A percentile compares a stretch with the other conserved stretches of the same genome.
These are phyloP conservation scores for Rhodotorula sp. DNA, from an alignment of 1,284 basidiomycete genomes.

Conservation along the genomic window DNA sequence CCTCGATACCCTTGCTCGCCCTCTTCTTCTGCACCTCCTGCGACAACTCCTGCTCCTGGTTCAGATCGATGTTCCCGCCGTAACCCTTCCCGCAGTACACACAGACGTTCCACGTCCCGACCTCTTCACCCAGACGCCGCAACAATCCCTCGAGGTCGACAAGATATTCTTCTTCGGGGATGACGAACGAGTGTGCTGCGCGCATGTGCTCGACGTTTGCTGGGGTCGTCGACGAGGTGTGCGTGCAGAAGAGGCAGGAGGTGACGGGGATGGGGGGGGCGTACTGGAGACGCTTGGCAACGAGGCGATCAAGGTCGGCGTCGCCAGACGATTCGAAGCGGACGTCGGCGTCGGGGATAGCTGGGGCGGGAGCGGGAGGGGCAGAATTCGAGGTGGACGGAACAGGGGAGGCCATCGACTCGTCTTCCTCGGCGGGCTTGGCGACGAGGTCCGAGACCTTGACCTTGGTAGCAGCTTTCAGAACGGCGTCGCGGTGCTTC, in stretches of 20 bases:
- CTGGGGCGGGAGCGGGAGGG: conserved; percentile 5
- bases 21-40: conserved; percentile 36
- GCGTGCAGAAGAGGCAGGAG: conserved; percentile 80
- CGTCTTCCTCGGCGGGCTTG: conserved; percentile 14
- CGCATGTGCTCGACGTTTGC: conserved; percentile 86
- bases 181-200: conserved; percentile 83
- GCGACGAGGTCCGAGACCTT: conserved; percentile 29
- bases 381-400: conserved; percentile 34
- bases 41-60: conserved; percentile 56
- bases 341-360: conserved; percentile 51
- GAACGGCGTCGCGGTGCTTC: conserved; percentile 81
- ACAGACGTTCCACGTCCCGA: conserved; percentile 88
- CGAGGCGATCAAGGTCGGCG: conserved; percentile 72
- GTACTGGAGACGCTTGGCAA: conserved; percentile 59
- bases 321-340: conserved; percentile 63
- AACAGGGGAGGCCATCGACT: conserved; percentile 27
- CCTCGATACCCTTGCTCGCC: conserved; percentile 59
- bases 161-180: conserved; percentile 90
- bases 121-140: conserved; percentile 86
- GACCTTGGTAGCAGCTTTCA: conserved; percentile 51
- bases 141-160: conserved; percentile 79
- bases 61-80: conserved; percentile 55
- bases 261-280: conserved; percentile 50
- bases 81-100: conserved; percentile 65
- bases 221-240: conserved; percentile 53